Evolutionary conservation across 495 filamentous ascomycete species (phyloP).

Genomic region (Cenococcum geophilum): DNA sequence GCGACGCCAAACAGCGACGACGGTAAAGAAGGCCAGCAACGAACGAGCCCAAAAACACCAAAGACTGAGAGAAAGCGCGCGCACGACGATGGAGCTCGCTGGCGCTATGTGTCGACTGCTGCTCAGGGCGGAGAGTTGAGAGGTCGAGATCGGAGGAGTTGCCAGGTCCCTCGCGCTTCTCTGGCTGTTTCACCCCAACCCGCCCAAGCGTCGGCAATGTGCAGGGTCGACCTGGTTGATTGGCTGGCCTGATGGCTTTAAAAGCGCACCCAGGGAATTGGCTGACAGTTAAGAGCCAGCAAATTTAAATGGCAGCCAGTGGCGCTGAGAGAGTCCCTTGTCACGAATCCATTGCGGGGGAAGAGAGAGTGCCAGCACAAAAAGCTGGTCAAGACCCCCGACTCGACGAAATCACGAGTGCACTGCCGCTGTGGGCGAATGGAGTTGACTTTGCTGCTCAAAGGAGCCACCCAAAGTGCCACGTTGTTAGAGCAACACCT

Average conservation of each 20-base stretch:
- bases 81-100: constrained; percentile 25
- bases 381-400: too few relatives aligned
- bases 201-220: constrained; percentile 2
- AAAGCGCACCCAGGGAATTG: constrained; percentile 1
- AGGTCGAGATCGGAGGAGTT: constrained; percentile 2
- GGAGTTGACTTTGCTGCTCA: too few relatives aligned
- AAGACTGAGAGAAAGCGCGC: constrained; percentile 7
- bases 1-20: neutral
- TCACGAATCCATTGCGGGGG: neutral
- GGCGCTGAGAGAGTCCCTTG: neutral
- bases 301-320: constrained; percentile 11
- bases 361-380: neutral
- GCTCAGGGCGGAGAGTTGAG: constrained; percentile 21
- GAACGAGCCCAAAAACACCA: constrained; percentile 14
- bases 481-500: too few relatives aligned
- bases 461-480: too few relatives aligned
- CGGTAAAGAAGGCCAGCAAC: constrained; percentile 2
- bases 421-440: too few relatives aligned
- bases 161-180: neutral
- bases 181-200: constrained; percentile 21
- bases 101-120: constrained; percentile 8
- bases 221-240: constrained; percentile 10
- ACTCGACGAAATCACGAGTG: too few relatives aligned
- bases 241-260: constrained; percentile 16
- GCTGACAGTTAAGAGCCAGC: neutral